phyloP scores from a whole-genome alignment of 2,329 filamentous ascomycete genomes.

The Chaetomium sp. region DNA sequence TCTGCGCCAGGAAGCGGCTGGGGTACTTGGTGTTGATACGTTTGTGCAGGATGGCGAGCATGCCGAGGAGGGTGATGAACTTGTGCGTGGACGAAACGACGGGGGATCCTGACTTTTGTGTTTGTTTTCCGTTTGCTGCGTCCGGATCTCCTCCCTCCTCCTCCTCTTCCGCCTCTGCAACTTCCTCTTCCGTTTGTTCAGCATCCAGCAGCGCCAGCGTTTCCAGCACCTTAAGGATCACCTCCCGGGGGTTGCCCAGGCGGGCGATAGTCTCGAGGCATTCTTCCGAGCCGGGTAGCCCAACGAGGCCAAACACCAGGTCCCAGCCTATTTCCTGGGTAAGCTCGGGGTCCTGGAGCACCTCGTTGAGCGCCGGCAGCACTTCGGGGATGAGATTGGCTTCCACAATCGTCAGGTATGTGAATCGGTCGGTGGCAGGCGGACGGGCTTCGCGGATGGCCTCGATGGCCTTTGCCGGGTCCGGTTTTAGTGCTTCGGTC shows the following conservation, averaged over 20 bases:
- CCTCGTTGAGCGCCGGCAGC: slow-evolving; percentile 60
- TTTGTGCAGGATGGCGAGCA: slow-evolving; percentile 66
- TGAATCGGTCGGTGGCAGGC: slow-evolving; percentile 59
- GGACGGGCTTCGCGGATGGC: slow-evolving; percentile 44
- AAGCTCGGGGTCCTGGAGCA: slow-evolving; percentile 53
- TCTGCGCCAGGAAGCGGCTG: slow-evolving; percentile 70
- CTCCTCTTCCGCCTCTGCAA: slow-evolving; percentile 12
- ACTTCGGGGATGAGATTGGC: slow-evolving; percentile 62
- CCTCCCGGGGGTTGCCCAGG: slow-evolving; percentile 73
- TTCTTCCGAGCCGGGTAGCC: slow-evolving; percentile 58
- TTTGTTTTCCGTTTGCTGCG: slow-evolving; percentile 15
- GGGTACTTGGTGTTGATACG: slow-evolving; percentile 72
- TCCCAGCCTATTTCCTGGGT: slow-evolving; percentile 81
- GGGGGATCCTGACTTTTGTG: neutral
- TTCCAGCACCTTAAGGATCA: slow-evolving; percentile 74
- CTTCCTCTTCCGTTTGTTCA: slow-evolving; percentile 22
- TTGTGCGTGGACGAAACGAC: slow-evolving; percentile 33
- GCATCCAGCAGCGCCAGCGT: slow-evolving; percentile 53
- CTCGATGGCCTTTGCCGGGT: slow-evolving; percentile 36
- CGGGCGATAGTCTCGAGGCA: slow-evolving; percentile 70
- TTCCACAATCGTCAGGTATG: slow-evolving; percentile 72
- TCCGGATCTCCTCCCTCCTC: slow-evolving; percentile 27
- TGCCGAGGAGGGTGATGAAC: slow-evolving; percentile 63
- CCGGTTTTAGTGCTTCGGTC: slow-evolving; percentile 14
- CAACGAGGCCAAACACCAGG: slow-evolving; percentile 66